Base-by-base conservation (phyloP, 1,284 basidiomycete species). In the Naganishia cerealis region DNA sequence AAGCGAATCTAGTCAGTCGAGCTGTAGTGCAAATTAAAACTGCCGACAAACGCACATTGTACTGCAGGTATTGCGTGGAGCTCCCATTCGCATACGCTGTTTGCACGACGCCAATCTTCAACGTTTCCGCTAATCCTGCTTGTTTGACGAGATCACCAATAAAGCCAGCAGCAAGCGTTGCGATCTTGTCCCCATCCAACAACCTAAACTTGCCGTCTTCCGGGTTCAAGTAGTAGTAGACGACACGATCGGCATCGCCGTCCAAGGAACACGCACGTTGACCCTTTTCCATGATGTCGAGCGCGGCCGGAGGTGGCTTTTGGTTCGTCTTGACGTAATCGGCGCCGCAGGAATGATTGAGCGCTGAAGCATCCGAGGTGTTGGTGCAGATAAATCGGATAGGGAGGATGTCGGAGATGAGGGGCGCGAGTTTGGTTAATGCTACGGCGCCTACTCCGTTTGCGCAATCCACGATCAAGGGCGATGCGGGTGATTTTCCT, bases 81-180 rank as follows among this genome's bases (percentile, higher is more conserved):
- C 88, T 92, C 15, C 96, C 96, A 75, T 99, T 99, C 40, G 96
- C 96, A 79, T 99, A 99, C 0, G 96, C 96, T 0, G 96, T 99
- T 81, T 99, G 96, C 10, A 99, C 94, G 46, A 97, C 91, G 36
- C 94, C 94, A 24, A 96, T 90, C 77, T 88, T 87, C 71, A 94
- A 81, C 57, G 63, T 69, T n/a, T 76, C 73, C 12, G 77, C 76
- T 54, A 97, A 82, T 33, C 91, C 91, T 38, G 92, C 87, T 52
- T 87, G 85, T 77, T 88, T 90, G 72, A 96, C 91, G 12, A 96
- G 86, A 70, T 94, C 93, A 33, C 91, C 89, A 70, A 99, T 88
- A 82, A 95, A 98, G 55, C 91, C 89, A 3, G 95, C 92, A 6
- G 93, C 92, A 26, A 99, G 85, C 0, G 90, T 89, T 5, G 95